Evolutionary conservation across 805 yeast genomes (phyloP).

Genomic region (Candida multigemmis): DNA sequence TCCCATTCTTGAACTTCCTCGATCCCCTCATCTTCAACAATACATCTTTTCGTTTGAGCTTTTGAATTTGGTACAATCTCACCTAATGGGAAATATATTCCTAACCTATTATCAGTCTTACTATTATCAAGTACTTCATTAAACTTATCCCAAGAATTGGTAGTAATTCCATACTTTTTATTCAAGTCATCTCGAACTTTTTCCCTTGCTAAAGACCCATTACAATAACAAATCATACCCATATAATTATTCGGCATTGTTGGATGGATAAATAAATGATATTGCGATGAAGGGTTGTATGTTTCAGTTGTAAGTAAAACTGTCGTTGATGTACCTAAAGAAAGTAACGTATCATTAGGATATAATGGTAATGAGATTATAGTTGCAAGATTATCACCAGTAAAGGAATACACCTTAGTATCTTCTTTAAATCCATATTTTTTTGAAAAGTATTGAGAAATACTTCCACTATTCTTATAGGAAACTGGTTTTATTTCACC

Average conservation of each 20-base stretch:
- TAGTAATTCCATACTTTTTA: slow-evolving; percentile 22
- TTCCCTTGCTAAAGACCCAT: slow-evolving; percentile 85
- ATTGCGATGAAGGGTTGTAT: slow-evolving; percentile 70
- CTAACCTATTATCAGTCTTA: slow-evolving; percentile 39
- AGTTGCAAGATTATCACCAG: slow-evolving; percentile 90
- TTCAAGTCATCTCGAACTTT: slow-evolving; percentile 58
- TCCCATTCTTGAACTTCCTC: slow-evolving; percentile 30
- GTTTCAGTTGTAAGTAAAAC: slow-evolving; percentile 72
- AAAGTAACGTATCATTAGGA: slow-evolving; percentile 68
- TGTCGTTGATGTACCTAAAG: slow-evolving; percentile 90
- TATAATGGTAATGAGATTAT: slow-evolving; percentile 72
- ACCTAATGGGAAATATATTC: slow-evolving; percentile 81
- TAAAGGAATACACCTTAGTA: slow-evolving; percentile 66
- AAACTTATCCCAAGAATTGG: slow-evolving; percentile 51
- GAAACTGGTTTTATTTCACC: slow-evolving; percentile 46
- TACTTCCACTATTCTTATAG: slow-evolving; percentile 38
- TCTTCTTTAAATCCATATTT: slow-evolving; percentile 53
- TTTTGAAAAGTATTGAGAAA: slow-evolving; percentile 51
- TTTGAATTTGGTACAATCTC: slow-evolving; percentile 82
- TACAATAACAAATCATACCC: slow-evolving; percentile 95
- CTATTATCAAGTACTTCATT: slow-evolving; percentile 41
- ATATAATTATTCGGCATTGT: slow-evolving; percentile 66
- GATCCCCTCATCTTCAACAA: slow-evolving; percentile 19
- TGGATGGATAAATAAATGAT: slow-evolving; percentile 84
- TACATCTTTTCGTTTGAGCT: slow-evolving; percentile 51